Evolutionary conservation across 495 filamentous ascomycete genomes (phyloP).

Genomic region (Penicillium longicatenatum): DNA sequence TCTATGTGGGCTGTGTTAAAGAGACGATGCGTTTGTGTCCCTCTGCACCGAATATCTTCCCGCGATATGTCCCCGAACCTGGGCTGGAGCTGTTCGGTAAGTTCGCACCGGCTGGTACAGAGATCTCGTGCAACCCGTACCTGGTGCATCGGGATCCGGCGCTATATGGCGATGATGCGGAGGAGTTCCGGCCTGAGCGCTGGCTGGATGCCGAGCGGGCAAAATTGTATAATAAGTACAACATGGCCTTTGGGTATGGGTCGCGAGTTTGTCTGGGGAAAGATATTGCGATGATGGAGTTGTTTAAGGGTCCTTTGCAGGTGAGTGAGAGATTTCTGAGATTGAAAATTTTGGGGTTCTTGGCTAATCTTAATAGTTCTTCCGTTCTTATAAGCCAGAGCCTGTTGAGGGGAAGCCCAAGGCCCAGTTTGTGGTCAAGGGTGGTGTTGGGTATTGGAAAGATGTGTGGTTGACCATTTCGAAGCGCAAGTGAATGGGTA

Average conservation of each 20-base stretch:
- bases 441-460: slow-evolving; percentile 50
- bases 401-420: slow-evolving; percentile 35
- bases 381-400: slow-evolving; percentile 37
- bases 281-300: slow-evolving; percentile 58
- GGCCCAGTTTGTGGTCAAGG: slow-evolving; percentile 45
- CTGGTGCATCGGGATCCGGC: slow-evolving; percentile 51
- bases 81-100: slow-evolving; percentile 56
- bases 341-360: not conserved
- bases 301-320: slow-evolving; percentile 54
- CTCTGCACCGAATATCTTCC: slow-evolving; percentile 50
- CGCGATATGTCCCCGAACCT: slow-evolving; percentile 48
- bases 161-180: slow-evolving; percentile 54
- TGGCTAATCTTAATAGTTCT: slow-evolving; percentile 29
- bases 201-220: slow-evolving; percentile 49
- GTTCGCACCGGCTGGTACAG: slow-evolving; percentile 58
- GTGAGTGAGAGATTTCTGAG: slow-evolving; percentile 21
- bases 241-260: slow-evolving; percentile 57
- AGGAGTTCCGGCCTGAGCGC: slow-evolving; percentile 32
- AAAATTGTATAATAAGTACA: slow-evolving; percentile 53
- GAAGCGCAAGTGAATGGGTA: slow-evolving; percentile 16
- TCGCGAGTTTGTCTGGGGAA: slow-evolving; percentile 55
- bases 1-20: slow-evolving; percentile 50
- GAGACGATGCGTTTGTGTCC: slow-evolving; percentile 59
- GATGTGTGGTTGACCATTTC: slow-evolving; percentile 50
- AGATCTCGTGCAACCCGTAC: slow-evolving; percentile 58